These are phyloP conservation scores for Lactarius sanguifluus DNA, from an alignment of 768 basidiomycete genomes.

Conservation along the genomic window DNA sequence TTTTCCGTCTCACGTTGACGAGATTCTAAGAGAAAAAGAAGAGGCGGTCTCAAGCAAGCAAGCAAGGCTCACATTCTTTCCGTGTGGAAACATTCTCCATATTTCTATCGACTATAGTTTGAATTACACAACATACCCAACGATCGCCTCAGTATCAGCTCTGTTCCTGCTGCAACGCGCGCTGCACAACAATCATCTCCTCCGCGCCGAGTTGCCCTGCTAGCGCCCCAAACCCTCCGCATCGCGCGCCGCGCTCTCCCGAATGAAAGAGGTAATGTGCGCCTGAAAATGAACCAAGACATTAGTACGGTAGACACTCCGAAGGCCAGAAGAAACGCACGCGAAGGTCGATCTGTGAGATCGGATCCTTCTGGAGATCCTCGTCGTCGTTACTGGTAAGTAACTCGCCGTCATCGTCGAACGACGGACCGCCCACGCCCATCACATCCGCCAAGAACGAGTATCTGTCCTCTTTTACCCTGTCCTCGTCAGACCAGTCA, in stretches of 20 bases:
- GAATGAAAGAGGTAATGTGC: constrained; percentile 69
- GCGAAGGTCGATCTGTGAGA: constrained; percentile 82
- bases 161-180: constrained; percentile 33
- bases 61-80: too few relatives aligned
- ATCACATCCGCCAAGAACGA: constrained; percentile 83
- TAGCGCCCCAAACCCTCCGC: constrained; percentile 59
- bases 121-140: neutral
- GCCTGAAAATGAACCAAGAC: constrained; percentile 42
- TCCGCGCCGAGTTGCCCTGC: constrained; percentile 69
- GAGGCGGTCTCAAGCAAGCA: too few relatives aligned
- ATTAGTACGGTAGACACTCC: neutral
- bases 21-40: neutral
- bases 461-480: constrained; percentile 72
- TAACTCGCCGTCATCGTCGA: constrained; percentile 72
- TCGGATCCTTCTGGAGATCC: constrained; percentile 81
- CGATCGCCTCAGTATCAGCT: neutral
- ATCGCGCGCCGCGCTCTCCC: constrained; percentile 63
- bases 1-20: neutral
- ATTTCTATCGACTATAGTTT: neutral
- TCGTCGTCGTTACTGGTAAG: constrained; percentile 77
- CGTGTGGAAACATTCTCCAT: neutral
- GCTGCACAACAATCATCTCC: constrained; percentile 65
- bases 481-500: constrained; percentile 93
- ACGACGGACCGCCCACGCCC: constrained; percentile 66
- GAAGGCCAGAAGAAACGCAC: constrained; percentile 37